Evolutionary conservation across 2,329 filamentous ascomycete genomes (phyloP), one percentile per base, ranked within the genome.

Genomic region (Verticillium longisporum): DNA sequence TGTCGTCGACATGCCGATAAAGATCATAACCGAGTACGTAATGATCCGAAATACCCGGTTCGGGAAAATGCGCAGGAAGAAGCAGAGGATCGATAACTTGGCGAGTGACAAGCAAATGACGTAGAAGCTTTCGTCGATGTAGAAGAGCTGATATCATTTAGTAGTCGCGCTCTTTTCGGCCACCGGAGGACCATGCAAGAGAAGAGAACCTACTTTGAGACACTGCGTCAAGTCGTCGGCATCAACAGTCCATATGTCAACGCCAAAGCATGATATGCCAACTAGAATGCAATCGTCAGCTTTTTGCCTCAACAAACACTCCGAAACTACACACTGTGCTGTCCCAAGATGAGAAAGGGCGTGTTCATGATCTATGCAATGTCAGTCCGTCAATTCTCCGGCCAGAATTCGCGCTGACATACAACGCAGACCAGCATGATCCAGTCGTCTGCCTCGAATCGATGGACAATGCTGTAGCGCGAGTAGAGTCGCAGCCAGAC

Each of bases 391-490:
- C 6, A 2, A 1, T 11, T 3, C 4, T 13, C 18, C n/a, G 31
- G 14, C 21, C 2, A 38, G 54, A 56, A 6, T 50, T 45, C 10
- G 45, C 14, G 21, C 4, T 15, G 36, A 61, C 72, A 50, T 66
- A 76, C 74, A 61, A 68, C 67, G 18, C 73, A 69, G n/a, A 67
- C 63, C 4, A 74, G 63, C 68, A 77, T 73, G 18, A 77, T 66
- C 64, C 74, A 77, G 63, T 79, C 77, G 56, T 79, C 77, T 4
- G 71, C 15, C 32, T 72, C 73, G 26, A 74, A 70, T 5, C 67
- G 62, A 5, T 68, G 64, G 6, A 68, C 63, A 6, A 69, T 71
- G 38, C 62, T 68, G 72, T 73, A 74, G 13, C 76, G 68, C 15
- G 70, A 70, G 56, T 71, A 77, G 4, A 79, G 60, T n/a, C 77